Evolutionary conservation across 106 monocot species (phyloP), one percentile per base, ranked within the genome.

Genomic region (Agapanthus africanus): DNA sequence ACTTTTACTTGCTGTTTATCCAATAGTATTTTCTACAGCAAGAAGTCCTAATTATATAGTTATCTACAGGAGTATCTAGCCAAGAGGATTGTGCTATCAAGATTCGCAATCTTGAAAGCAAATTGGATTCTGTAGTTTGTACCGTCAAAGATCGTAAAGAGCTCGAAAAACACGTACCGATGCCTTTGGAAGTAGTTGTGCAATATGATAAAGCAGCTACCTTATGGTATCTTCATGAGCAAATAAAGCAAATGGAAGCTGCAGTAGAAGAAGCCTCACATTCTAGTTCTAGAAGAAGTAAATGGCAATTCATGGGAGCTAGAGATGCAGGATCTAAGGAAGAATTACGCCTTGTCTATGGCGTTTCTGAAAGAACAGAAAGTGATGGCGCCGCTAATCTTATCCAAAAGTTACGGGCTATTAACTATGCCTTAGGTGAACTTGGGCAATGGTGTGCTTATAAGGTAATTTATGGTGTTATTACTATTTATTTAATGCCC

Each of bases 231-330:
- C 82, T 99, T 74, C 92, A 92, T 79, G 97, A 99, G 37, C 82
- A 92, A 69, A 89, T 99, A 42, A 88, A 89, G 73, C 82, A 82
- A 66, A 92, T 99, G 82, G 97, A 92, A 81, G 52, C 44, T 39
- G 82, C 82, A 68, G 89, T 99, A 64, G 97, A 99, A 67, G 76
- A 84, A 86, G 87, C 92, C 73, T 79, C 91, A 65, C 79, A 74
- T 69, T 82, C 82, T 59, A 92, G 92, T 71, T 92, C 86, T 28
- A 78, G 92, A 71, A 92, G 80, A 85, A 99, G 87, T 77, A 99
- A 92, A 61, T 99, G 97, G 97, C 86, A 99, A 74, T 99, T 99
- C 77, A 99, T 99, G 97, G 97, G 97, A 31, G 97, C 97, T 11
- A 86, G 97, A 78, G 97, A 99, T 88, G 97, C 97, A 50, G 92